A percentile compares a stretch with the other conserved stretches of the same genome.
Conservation (phyloP, 345 rosid species). For the Eutrema japonicum region DNA sequence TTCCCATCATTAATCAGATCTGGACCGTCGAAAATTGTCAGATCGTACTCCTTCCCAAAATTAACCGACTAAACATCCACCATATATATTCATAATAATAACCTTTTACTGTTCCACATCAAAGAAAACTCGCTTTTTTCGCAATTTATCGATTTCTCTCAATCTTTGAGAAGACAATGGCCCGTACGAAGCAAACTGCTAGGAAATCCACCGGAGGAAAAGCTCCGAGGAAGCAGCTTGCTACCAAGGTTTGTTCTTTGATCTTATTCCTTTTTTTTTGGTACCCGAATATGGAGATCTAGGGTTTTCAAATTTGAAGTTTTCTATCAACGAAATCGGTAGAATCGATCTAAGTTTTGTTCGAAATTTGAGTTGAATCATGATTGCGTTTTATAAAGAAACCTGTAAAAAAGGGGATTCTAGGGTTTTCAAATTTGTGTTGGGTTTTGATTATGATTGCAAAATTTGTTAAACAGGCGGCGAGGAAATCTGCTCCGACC, state of each 20-base stretch:
- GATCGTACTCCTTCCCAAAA: not conserved
- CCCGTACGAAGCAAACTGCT: conserved; percentile 73
- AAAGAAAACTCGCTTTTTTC: not conserved
- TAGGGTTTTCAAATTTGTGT: not conserved
- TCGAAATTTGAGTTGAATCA: too few species aligned
- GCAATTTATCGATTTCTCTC: not conserved
- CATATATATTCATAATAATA: conserved; percentile 23
- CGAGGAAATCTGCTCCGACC: conserved; percentile 66
- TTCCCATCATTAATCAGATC: not conserved
- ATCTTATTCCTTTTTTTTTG: not conserved
- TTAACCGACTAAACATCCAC: conserved; percentile 35
- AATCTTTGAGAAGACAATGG: conserved; percentile 46
- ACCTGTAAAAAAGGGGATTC: not conserved
- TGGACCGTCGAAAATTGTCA: not conserved
- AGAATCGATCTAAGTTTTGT: too few species aligned
- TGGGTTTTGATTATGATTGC: not conserved
- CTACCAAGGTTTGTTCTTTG: conserved; percentile 51
- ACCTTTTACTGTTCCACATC: conserved; percentile 8
- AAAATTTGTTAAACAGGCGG: conserved; percentile 43
- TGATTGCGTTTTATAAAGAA: not conserved
- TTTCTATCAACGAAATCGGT: not conserved
- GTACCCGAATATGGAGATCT: not conserved
- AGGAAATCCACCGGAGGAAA: conserved; percentile 67
- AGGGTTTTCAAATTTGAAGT: conserved; percentile 1
- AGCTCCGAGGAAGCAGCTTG: conserved; percentile 67